Percentiles rank a stretch among this genome's conserved stretches.
phyloP scores from a whole-genome alignment of 176 grass and related monocot species.

The Miscanthus lutarioriparius region DNA sequence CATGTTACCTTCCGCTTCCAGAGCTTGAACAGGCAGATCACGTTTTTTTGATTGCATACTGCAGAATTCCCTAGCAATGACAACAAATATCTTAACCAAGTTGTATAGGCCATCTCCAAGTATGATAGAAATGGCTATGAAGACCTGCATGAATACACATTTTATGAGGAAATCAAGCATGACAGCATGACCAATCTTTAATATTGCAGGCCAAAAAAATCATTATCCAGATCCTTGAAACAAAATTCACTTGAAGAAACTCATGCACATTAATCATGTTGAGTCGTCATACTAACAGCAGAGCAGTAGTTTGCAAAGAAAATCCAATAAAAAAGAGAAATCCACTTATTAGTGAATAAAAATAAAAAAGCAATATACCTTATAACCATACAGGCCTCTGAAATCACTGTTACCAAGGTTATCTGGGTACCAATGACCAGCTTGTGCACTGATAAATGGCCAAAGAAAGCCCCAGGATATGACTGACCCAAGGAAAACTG shows the following conservation, averaged over 20 bases:
- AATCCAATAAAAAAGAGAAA: conserved; percentile 10
- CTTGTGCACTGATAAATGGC: conserved; percentile 43
- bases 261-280: neutral
- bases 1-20: conserved; percentile 48
- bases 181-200: neutral
- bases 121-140: conserved; percentile 50
- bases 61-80: conserved; percentile 27
- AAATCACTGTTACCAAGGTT: conserved; percentile 47
- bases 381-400: conserved; percentile 58
- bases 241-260: no score
- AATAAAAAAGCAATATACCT: conserved; percentile 30
- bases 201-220: neutral
- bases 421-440: conserved; percentile 57
- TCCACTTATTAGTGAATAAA: neutral
- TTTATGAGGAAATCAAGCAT: conserved; percentile 21
- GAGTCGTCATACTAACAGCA: neutral
- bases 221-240: neutral
- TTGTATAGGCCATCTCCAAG: conserved; percentile 62
- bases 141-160: conserved; percentile 36
- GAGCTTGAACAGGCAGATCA: conserved; percentile 23
- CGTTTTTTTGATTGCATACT: neutral
- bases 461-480: conserved; percentile 57
- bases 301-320: neutral
- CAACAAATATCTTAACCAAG: conserved; percentile 41
- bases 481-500: conserved; percentile 50